A percentile compares a stretch with the other conserved stretches of the same genome.
phyloP scores from a whole-genome alignment of 2,329 filamentous ascomycete species.

The Hortaea sp. region DNA sequence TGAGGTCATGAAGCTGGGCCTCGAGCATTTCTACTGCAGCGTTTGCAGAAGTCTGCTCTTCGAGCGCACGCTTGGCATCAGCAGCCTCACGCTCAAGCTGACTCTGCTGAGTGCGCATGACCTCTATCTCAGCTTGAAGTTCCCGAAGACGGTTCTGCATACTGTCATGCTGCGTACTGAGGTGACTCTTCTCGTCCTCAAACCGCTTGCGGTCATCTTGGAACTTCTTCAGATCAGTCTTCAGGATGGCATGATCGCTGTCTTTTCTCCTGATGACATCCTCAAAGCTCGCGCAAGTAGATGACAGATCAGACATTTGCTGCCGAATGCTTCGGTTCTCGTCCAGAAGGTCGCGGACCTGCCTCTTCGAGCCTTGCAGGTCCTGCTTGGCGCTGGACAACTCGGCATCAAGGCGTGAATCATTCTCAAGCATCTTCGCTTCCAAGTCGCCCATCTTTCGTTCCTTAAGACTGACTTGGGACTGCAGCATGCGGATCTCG shows the following conservation, averaged over 20 bases:
- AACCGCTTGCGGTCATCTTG: constrained; percentile 70
- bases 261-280: constrained; percentile 89
- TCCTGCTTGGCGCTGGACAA: constrained; percentile 70
- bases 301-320: constrained; percentile 76
- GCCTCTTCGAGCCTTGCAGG: constrained; percentile 59
- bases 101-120: constrained; percentile 71
- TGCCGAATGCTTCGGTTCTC: constrained; percentile 78
- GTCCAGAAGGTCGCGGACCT: constrained; percentile 64
- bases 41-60: constrained; percentile 83
- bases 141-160: constrained; percentile 68
- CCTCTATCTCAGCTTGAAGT: constrained; percentile 77
- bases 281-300: constrained; percentile 90
- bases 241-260: constrained; percentile 77
- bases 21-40: constrained; percentile 80
- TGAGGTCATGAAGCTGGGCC: constrained; percentile 76
- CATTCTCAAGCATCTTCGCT: constrained; percentile 67
- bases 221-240: constrained; percentile 72
- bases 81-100: constrained; percentile 81
- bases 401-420: constrained; percentile 84
- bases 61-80: constrained; percentile 76
- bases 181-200: constrained; percentile 64
- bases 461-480: constrained; percentile 79
- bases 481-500: constrained; percentile 84
- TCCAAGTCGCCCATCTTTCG: constrained; percentile 84
- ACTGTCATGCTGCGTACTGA: constrained; percentile 69